A percentile compares a stretch with the other conserved stretches of the same genome.
phyloP scores from a whole-genome alignment of 331 rosid genomes.

The Ulmus americana region DNA sequence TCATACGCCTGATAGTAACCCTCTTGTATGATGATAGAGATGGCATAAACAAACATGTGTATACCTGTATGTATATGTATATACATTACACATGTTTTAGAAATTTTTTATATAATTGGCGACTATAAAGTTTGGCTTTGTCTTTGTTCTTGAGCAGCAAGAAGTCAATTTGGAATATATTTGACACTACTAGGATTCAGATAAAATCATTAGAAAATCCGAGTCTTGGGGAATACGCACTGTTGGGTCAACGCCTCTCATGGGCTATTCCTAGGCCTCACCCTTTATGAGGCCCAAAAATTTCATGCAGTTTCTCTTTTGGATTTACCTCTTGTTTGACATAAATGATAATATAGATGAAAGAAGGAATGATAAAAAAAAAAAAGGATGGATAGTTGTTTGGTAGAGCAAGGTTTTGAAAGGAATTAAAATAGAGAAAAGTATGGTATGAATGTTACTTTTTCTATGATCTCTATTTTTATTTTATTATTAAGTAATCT shows the following conservation, averaged over 20 bases:
- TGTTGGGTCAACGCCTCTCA: not conserved
- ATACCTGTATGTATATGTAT: not conserved
- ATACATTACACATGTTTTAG: not conserved
- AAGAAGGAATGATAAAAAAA: no score
- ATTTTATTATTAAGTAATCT: no score
- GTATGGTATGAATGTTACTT: no score
- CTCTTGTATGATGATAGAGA: not conserved
- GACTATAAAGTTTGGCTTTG: not conserved
- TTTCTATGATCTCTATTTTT: no score
- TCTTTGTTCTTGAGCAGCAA: conserved; percentile 8
- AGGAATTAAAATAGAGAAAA: no score
- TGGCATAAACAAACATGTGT: not conserved
- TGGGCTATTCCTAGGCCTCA: not conserved
- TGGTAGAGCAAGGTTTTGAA: no score
- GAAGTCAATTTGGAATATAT: not conserved
- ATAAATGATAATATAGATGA: no score
- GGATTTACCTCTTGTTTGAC: no score
- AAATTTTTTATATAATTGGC: not conserved
- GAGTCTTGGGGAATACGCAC: conserved; percentile 5
- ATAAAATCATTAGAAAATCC: not conserved
- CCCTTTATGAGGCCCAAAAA: no score
- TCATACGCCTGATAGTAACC: not conserved
- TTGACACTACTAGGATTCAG: not conserved
- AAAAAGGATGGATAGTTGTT: no score
- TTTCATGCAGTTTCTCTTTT: no score